Base-by-base conservation (phyloP, 805 yeast species). In the Wickerhamomyces queroliae region DNA sequence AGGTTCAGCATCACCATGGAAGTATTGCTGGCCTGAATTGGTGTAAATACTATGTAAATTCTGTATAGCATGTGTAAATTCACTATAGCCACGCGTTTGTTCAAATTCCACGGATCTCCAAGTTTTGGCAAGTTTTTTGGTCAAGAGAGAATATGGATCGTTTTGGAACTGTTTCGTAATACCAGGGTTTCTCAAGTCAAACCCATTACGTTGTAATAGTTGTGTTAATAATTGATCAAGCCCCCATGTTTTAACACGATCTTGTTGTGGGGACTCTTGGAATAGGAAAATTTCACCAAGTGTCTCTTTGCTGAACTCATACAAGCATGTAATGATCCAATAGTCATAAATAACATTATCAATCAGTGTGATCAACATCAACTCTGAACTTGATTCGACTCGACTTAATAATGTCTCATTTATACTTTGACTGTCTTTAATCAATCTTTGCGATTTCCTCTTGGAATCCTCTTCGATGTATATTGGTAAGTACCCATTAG, bases 401-500 rank as follows among this genome's bases (percentile, higher is more conserved):
- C 64, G 59, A 1, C 66, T 46, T 12, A 58, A 38, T 31, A 65
- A 59, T 20, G 67, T 52, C 13, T 68, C 64, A 33, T 64, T 61
- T 18, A 70, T 58, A 6, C 63, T 48, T 0, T 61, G 50, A 3
- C 67, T 53, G 5, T 67, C 58, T 42, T 74, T 61, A 9, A 67
- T 53, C 20, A 56, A 53, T 35, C 73, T 57, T 15, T 37, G 39
- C 4, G 39, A 20, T 33, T 47, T 59, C 2, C 57, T 47, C 20
- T 55, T 48, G 13, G 58, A 48, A 20, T 53, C 61, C 45, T 70
- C 78, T 48, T 80, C 87, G 2, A 80, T 59, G 11, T 78, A 59
- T 1, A 80, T 58, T 0, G 88, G 88, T 16, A 81, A 53, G 17
- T 69, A 66, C 12, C 70, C 69, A 41, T 69, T 66, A 2, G 69